Base-by-base conservation (phyloP, 345 rosid genomes). In the Clarkia xantiana region DNA sequence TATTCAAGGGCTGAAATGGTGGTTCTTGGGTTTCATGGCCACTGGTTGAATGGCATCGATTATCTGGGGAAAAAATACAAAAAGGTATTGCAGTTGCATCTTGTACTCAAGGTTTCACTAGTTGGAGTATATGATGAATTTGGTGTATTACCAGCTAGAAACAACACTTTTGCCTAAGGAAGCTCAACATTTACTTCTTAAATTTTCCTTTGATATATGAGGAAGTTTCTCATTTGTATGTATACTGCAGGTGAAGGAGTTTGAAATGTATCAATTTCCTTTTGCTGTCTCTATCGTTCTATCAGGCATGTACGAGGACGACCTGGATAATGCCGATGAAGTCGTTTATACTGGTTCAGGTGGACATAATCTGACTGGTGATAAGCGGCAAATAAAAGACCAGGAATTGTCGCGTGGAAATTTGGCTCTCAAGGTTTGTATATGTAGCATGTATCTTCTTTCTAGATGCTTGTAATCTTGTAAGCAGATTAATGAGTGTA, bases 251-350 rank as follows among this genome's bases (percentile, higher is more conserved):
- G 29, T 23, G 29, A 6, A 23, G 94, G 81, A 65, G 49, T 64
- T 73, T 52, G 12, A n/a, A 20, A 40, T 69, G 40, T 79, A 76
- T 58, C 48, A 39, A 0, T 66, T 86, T 39, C 98, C 98, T 39
- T 56, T 91, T 57, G 94, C 94, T 0, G 69, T 73, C 45, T 78
- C 85, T 44, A 72, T 91, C 53, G 82, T 91, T 53, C 45, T 91
- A 54, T 91, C 98, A 2, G 98, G 98, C 56, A 74, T 80, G 84
- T 91, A 91, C 23, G 95, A 91, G 63, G 98, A 86, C 76, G 98
- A 91, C 68, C 60, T 79, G 9, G 98, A 91, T 78, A 84, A 91
- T 66, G 82, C 95, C 14, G 98, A 91, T 40, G 85, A 77, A 38
- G 76, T 91, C 45, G 66, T 76, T 17, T 91, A 91, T 62, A 91